Evolutionary conservation across 75 land plant species (phyloP), one percentile per base, ranked within the genome.

Genomic region (Picea sitchensis): DNA sequence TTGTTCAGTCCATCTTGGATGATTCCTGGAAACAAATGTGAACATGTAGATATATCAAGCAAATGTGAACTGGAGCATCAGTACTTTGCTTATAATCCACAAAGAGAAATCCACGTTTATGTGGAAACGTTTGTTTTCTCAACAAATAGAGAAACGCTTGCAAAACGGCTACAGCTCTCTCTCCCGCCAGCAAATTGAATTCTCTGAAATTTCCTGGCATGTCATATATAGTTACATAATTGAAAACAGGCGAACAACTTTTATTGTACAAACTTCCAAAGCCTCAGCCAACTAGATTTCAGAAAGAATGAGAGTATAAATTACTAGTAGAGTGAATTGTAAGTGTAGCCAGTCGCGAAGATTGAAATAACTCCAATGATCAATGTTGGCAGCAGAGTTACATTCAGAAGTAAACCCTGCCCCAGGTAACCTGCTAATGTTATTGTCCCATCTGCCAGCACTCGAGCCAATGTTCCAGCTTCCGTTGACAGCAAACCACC

Each of bases 381-480:
- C 44, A 93, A 77, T 21, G 96, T 83, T 32, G 96, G 90, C 4
- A 84, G 62, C 26, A 92, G 80, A n/a, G 96, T 93, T 54, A 78
- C 57, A 72, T 93, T 93, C 61, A 93, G 78, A 65, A 93, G 92
- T 79, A 59, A 57, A 68, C 73, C 72, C 51, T 76, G 77, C 20
- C 92, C 89, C 44, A 87, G 77, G 79, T 91, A 92, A 3, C 96
- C 96, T 44, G 90, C 86, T 67, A 93, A 56, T 3, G 96, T 92
- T 75, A 92, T 94, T 12, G 92, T 90, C 8, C 83, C 88, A 78
- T 94, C 96, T 73, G 96, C 87, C 1, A 90, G 65, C 12, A 94
- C 96, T 11, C 95, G 87, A 18, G 94, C 96, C 65, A 94, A 44
- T 4, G 96, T 94, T n/a, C 96, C 96, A 2, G 96, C 96, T 77